Evolutionary conservation across 2,329 filamentous ascomycete species (phyloP), one percentile per base, ranked within the genome.

Genomic region (Calonectria montana): DNA sequence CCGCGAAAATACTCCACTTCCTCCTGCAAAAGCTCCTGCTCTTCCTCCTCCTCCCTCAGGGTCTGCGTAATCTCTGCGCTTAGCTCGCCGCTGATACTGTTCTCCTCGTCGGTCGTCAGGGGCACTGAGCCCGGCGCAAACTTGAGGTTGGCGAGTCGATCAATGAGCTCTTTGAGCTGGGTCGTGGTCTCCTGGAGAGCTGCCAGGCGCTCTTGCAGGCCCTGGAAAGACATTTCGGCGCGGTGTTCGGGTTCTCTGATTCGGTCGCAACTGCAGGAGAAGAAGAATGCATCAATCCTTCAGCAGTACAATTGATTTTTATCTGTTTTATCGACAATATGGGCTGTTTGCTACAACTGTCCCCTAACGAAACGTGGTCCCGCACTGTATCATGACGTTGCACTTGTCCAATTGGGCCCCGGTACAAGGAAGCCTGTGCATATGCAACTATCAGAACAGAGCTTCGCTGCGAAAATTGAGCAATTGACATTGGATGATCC

Each of bases 21-120:
- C 80, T 97, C 94, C 59, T 87, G 87, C 39, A 98, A 81, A 21
- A 97, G 83, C 82, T 97, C 96, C 75, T 97, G 89, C 71, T 97
- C 94, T 74, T 97, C 94, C 78, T 97, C 92, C 62, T 94, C 90
- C 69, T 94, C 92, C 77, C 94, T 93, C 72, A 98, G 84, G 21
- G 90, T 89, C 79, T 94, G 91, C 76, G 93, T 92, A 74, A 98
- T 97, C 82, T 98, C 95, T 25, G 90, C 88, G 75, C 91, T 91
- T 39, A 98, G 89, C 83, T 98, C 95, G 23, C 92, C 82, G 68
- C 93, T 91, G 41, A 88, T 86, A 73, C 88, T 88, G 71, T 85
- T 85, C 62, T 89, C 88, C 23, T 87, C 86, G 64, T 85, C 84
- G 10, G 83, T 81, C 68, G 83, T 84, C 6, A 90, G 84, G 23